A percentile compares a stretch with the other conserved stretches of the same genome.
Evolutionary conservation across 2,329 filamentous ascomycete species (phyloP).

Genomic region (Fusarium irregulare): DNA sequence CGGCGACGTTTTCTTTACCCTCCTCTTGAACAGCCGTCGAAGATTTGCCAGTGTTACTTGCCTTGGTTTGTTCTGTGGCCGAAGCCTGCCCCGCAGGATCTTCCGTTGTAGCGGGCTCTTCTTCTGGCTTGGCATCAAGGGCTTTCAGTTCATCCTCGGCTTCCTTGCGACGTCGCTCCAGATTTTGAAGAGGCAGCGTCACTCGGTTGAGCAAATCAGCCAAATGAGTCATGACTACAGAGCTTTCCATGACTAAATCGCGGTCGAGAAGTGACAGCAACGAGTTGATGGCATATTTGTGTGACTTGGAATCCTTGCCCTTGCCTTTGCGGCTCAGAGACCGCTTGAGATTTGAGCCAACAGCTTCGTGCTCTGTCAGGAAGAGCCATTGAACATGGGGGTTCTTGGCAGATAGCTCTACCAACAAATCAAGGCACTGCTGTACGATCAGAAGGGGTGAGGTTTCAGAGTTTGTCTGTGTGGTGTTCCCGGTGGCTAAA

Average conservation of each 20-base stretch:
- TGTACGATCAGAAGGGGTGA: slow-evolving; percentile 96
- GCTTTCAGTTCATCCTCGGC: slow-evolving; percentile 66
- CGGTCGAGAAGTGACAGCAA: slow-evolving; percentile 88
- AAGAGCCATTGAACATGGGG: slow-evolving; percentile 91
- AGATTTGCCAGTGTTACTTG: slow-evolving; percentile 18
- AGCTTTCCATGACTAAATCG: slow-evolving; percentile 96
- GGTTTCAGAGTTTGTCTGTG: slow-evolving; percentile 80
- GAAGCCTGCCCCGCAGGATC: slow-evolving; percentile 31
- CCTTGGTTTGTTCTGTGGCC: slow-evolving; percentile 51
- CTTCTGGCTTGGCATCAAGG: slow-evolving; percentile 50
- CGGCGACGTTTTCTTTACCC: slow-evolving; percentile 41
- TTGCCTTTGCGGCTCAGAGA: slow-evolving; percentile 86
- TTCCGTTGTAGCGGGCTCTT: slow-evolving; percentile 49
- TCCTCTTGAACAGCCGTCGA: slow-evolving; percentile 47
- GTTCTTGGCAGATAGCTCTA: slow-evolving; percentile 85
- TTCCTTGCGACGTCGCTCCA: slow-evolving; percentile 87
- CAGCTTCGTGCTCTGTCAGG: slow-evolving; percentile 88
- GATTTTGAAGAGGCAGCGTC: slow-evolving; percentile 83
- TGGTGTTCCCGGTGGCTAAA: slow-evolving; percentile 56
- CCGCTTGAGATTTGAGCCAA: slow-evolving; percentile 79
- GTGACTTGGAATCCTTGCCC: slow-evolving; percentile 82
- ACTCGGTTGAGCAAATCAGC: slow-evolving; percentile 89
- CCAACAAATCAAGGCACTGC: slow-evolving; percentile 88
- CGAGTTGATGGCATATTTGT: slow-evolving; percentile 92
- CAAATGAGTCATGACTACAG: slow-evolving; percentile 94